A percentile compares a stretch with the other conserved stretches of the same genome.
These are phyloP conservation scores for Noccaea bulbosa DNA, from an alignment of 345 rosid genomes.

Conservation along the genomic window DNA sequence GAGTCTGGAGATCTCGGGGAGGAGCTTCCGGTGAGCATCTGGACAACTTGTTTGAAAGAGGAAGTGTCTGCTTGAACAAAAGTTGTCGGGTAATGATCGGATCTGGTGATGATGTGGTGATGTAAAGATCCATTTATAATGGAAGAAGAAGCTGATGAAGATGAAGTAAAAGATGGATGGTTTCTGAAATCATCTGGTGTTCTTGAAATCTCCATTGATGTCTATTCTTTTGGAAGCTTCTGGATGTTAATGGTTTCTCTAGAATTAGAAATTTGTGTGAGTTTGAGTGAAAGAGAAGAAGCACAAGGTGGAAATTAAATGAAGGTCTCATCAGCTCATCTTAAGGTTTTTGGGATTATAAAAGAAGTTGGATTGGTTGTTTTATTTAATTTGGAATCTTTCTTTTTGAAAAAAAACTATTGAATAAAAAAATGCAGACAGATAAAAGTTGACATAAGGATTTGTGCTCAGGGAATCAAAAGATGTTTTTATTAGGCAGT, in stretches of 20 bases:
- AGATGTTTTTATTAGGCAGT: conserved; percentile 45
- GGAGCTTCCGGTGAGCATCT: conserved; percentile 87
- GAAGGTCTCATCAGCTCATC: conserved; percentile 32
- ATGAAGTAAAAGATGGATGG: conserved; percentile 48
- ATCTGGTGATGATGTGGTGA: conserved; percentile 72
- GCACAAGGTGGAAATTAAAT: conserved; percentile 18
- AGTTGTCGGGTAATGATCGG: conserved; percentile 95
- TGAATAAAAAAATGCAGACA: conserved; percentile 12
- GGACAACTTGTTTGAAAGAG: conserved; percentile 92
- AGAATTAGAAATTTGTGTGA: not conserved
- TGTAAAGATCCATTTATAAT: conserved; percentile 44
- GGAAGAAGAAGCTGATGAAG: conserved; percentile 39
- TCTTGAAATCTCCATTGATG: conserved; percentile 58
- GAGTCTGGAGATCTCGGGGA: conserved; percentile 47
- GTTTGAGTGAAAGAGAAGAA: conserved; percentile 44
- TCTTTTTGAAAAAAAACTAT: conserved; percentile 30
- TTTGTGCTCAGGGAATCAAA: conserved; percentile 47
- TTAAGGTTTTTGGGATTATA: conserved; percentile 45
- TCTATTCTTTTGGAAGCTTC: conserved; percentile 36
- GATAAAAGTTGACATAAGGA: conserved; percentile 43
- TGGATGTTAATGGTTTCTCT: conserved; percentile 46
- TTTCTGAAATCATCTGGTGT: conserved; percentile 49
- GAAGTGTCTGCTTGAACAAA: conserved; percentile 91
- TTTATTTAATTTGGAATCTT: conserved; percentile 39
- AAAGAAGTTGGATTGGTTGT: conserved; percentile 43